These are phyloP conservation scores for Rhizoclosmatium sp. DNA, from an alignment of 192 early-diverging fungal genomes.

Conservation along the genomic window DNA sequence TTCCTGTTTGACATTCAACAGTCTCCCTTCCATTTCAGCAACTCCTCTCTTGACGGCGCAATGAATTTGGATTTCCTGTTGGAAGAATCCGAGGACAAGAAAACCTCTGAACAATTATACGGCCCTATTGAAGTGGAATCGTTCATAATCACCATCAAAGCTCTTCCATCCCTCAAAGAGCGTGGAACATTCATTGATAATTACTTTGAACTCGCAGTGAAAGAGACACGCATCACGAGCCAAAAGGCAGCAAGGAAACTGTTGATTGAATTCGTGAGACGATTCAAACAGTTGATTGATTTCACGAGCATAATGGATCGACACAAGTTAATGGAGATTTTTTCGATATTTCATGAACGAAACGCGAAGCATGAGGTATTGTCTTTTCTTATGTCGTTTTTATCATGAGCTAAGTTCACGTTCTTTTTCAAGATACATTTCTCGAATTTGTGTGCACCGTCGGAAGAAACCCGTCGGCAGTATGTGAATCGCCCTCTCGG, in stretches of 20 bases:
- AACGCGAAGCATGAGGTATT: constrained; percentile 22
- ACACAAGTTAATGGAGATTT: background rate
- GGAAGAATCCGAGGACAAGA: background rate
- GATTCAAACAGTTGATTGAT: background rate
- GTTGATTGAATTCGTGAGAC: background rate
- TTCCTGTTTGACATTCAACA: background rate
- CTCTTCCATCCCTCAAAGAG: background rate
- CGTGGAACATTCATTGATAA: background rate
- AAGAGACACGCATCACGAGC: background rate
- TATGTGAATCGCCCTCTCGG: background rate
- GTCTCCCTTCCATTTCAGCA: background rate
- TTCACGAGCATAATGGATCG: background rate
- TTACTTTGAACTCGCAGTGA: background rate
- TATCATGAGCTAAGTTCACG: background rate
- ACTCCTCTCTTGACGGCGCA: background rate
- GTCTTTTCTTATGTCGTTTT: background rate
- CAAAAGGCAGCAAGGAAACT: constrained; percentile 1
- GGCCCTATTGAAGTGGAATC: constrained; percentile 25
- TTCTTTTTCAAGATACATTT: constrained; percentile 16
- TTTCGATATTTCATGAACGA: constrained; percentile 22
- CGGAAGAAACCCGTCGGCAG: background rate
- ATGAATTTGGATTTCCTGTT: background rate
- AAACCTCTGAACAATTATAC: constrained; percentile 4
- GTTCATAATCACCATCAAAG: constrained; percentile 18
- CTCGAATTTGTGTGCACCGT: constrained; percentile 1